Evolutionary conservation across 768 basidiomycete genomes (phyloP).

Genomic region (Rhizopogon salebrosus): DNA sequence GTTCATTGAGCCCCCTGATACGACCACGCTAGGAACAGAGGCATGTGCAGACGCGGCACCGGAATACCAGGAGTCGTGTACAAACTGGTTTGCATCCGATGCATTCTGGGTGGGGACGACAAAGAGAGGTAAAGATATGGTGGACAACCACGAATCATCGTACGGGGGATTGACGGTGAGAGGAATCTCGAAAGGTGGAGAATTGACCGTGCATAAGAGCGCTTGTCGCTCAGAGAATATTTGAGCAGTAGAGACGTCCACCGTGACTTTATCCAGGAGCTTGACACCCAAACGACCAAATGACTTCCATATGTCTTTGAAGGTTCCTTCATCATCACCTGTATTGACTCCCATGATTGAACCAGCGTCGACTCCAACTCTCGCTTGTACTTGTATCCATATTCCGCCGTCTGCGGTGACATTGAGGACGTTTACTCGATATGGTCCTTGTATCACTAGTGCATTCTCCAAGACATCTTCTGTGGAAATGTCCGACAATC

Average conservation of each 20-base stretch:
- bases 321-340: constrained; percentile 36
- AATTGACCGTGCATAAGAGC: constrained; percentile 42
- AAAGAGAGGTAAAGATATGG: constrained; percentile 44
- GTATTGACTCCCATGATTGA: constrained; percentile 50
- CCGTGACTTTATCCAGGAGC: constrained; percentile 49
- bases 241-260: constrained; percentile 46
- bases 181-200: constrained; percentile 49
- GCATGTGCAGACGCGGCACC: constrained; percentile 44
- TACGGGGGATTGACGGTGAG: constrained; percentile 33
- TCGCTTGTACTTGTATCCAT: constrained; percentile 52
- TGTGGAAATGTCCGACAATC: constrained; percentile 45
- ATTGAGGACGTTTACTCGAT: constrained; percentile 56
- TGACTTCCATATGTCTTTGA: constrained; percentile 54
- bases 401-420: constrained; percentile 52
- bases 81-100: constrained; percentile 43
- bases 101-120: constrained; percentile 51
- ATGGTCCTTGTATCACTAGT: constrained; percentile 55
- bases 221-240: constrained; percentile 37
- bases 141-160: constrained; percentile 54
- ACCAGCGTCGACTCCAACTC: constrained; percentile 67
- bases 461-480: constrained; percentile 54
- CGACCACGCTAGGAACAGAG: constrained; percentile 35
- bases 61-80: constrained; percentile 52
- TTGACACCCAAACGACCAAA: constrained; percentile 66
- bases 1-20: constrained; percentile 47